phyloP scores from a whole-genome alignment of 2,329 filamentous ascomycete species.

The Hyphodiscus sp. region DNA sequence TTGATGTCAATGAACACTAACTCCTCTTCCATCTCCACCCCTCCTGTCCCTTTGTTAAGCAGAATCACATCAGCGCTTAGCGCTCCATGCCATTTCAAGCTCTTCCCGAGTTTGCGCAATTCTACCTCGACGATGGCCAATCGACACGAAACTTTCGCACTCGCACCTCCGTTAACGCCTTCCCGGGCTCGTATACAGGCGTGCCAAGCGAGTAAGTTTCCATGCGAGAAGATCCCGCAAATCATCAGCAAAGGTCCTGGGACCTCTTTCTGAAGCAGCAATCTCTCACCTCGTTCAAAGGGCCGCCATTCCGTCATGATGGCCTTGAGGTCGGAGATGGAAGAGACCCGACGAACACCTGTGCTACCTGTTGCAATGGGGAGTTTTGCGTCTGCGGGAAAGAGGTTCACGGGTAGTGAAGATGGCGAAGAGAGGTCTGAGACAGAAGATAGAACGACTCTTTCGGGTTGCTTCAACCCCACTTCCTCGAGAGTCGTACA shows the following conservation, averaged over 20 bases:
- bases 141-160: background rate
- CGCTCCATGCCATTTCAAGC: conserved; percentile 5
- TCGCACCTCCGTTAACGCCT: conserved; percentile 1
- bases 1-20: conserved; percentile 5
- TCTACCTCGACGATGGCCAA: background rate
- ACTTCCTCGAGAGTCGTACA: background rate
- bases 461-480: conserved; percentile 1
- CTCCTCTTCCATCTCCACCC: background rate
- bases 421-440: no score
- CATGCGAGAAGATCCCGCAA: background rate
- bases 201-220: conserved; percentile 1
- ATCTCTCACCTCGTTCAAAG: background rate
- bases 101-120: background rate
- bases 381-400: conserved; percentile 1
- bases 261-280: conserved; percentile 2
- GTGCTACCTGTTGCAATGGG: conserved; percentile 1
- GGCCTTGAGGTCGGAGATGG: background rate
- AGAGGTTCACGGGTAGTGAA: no score
- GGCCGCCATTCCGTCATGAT: background rate
- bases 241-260: conserved; percentile 2
- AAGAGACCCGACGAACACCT: background rate
- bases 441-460: background rate
- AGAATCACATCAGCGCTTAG: conserved; percentile 5
- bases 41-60: background rate
- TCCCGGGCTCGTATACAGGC: conserved; percentile 2